A percentile compares a stretch with the other conserved stretches of the same genome.
phyloP scores from a whole-genome alignment of 2,329 filamentous ascomycete species.

The Penicillium brasilianum region DNA sequence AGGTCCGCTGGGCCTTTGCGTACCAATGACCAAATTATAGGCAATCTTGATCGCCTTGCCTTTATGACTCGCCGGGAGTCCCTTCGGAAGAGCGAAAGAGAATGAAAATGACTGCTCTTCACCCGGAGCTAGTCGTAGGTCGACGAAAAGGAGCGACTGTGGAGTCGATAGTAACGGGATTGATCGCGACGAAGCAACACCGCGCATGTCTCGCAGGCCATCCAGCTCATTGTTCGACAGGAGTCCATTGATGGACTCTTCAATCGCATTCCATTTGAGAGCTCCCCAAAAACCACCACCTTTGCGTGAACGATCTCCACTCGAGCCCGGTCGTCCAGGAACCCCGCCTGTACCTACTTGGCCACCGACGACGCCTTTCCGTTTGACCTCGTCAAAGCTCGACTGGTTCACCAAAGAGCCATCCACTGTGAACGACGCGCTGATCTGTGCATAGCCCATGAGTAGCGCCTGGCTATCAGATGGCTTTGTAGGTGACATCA shows the following conservation, averaged over 20 bases:
- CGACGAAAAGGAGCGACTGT: constrained; percentile 94
- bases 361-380: constrained; percentile 86
- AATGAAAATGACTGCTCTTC: constrained; percentile 90
- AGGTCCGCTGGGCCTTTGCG: constrained; percentile 78
- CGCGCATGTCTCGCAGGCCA: constrained; percentile 94
- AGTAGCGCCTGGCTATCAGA: constrained; percentile 72
- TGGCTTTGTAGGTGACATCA: constrained; percentile 32
- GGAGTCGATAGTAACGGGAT: constrained; percentile 93
- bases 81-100: constrained; percentile 80
- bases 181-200: constrained; percentile 80
- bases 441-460: constrained; percentile 97
- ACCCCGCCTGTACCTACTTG: constrained; percentile 81
- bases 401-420: constrained; percentile 87
- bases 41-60: constrained; percentile 93
- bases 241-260: constrained; percentile 84
- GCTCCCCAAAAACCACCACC: constrained; percentile 79
- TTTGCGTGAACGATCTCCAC: constrained; percentile 57
- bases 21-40: constrained; percentile 89
- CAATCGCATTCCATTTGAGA: constrained; percentile 86
- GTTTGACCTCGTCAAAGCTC: constrained; percentile 93
- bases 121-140: constrained; percentile 82
- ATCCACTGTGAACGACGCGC: constrained; percentile 89
- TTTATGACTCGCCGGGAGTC: constrained; percentile 87
- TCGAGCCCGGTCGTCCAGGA: constrained; percentile 57
- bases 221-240: constrained; percentile 87